Evolutionary conservation across 345 rosid genomes (phyloP).

Genomic region (Eucalyptus virginea): DNA sequence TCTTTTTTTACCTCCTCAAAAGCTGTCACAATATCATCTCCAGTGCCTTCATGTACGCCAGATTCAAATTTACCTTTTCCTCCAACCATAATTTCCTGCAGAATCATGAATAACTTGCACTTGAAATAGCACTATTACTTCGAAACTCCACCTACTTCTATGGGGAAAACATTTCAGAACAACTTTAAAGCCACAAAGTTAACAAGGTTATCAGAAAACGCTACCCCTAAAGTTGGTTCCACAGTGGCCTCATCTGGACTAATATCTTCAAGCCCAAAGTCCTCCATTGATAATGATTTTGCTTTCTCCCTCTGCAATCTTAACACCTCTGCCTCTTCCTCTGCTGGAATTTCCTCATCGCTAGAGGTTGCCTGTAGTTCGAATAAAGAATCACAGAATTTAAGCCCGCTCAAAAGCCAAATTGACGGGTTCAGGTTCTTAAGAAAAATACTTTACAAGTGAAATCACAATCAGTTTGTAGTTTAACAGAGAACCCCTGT

Average conservation of each 20-base stretch:
- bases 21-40: constrained; percentile 10
- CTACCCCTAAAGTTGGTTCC: constrained; percentile 71
- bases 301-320: constrained; percentile 38
- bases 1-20: constrained; percentile 60
- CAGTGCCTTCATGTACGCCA: constrained; percentile 3
- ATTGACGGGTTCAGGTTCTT: not conserved
- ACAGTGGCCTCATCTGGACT: constrained; percentile 35
- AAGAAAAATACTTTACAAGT: not conserved
- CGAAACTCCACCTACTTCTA: not conserved
- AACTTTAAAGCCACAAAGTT: not conserved
- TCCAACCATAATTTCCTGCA: constrained; percentile 46
- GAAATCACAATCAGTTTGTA: not conserved
- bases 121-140: not conserved
- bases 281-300: constrained; percentile 39
- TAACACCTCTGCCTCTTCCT: constrained; percentile 60
- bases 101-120: not conserved
- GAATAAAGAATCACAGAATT: not conserved
- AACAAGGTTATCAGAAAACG: not conserved
- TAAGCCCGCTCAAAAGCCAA: not conserved
- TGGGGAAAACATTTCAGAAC: not conserved
- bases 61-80: constrained; percentile 14
- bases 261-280: constrained; percentile 58
- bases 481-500: not conserved
- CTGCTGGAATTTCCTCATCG: constrained; percentile 60
- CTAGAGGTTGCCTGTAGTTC: constrained; percentile 48